A percentile compares a stretch with the other conserved stretches of the same genome.
Evolutionary conservation across 768 basidiomycete genomes (phyloP).

Genomic region (Phaeolepiota aurea): DNA sequence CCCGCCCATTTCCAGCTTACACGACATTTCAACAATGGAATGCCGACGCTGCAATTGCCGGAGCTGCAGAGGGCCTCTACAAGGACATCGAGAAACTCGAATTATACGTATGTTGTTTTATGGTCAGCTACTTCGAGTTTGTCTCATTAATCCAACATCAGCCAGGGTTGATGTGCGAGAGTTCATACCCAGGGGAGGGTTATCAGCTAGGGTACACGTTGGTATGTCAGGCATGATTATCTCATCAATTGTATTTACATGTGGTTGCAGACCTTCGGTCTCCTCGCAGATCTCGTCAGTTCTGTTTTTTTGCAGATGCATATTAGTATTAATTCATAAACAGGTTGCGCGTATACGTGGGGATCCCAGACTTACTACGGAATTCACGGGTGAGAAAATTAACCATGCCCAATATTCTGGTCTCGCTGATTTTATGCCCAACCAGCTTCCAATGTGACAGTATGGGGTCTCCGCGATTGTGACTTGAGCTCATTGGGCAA

Average conservation of each 20-base stretch:
- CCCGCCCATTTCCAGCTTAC: constrained; percentile 10
- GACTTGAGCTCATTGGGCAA: constrained; percentile 4
- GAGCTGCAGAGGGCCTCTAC: constrained; percentile 18
- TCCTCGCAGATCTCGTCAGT: constrained; percentile 13
- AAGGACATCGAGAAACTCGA: constrained; percentile 24
- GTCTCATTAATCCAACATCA: not conserved
- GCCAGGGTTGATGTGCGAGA: constrained; percentile 12
- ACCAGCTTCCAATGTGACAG: too few species aligned
- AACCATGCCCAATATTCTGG: too few species aligned
- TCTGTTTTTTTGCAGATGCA: not conserved
- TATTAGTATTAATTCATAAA: not conserved
- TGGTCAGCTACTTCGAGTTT: not conserved
- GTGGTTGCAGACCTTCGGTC: constrained; percentile 9
- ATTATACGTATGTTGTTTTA: constrained; percentile 24
- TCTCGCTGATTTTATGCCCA: too few species aligned
- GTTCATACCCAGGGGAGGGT: constrained; percentile 6
- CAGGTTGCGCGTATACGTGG: constrained; percentile 16
- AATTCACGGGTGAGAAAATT: too few species aligned
- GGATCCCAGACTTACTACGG: too few species aligned
- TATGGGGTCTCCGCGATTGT: constrained; percentile 16
- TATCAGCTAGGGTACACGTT: constrained; percentile 16
- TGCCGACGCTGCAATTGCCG: constrained; percentile 15
- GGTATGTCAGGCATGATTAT: constrained; percentile 9
- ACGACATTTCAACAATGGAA: constrained; percentile 24
- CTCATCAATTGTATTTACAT: not conserved